Evolutionary conservation across 1,139 yeast species (phyloP), one percentile per base, ranked within the genome.

Genomic region (Sugiyamaella novakii): DNA sequence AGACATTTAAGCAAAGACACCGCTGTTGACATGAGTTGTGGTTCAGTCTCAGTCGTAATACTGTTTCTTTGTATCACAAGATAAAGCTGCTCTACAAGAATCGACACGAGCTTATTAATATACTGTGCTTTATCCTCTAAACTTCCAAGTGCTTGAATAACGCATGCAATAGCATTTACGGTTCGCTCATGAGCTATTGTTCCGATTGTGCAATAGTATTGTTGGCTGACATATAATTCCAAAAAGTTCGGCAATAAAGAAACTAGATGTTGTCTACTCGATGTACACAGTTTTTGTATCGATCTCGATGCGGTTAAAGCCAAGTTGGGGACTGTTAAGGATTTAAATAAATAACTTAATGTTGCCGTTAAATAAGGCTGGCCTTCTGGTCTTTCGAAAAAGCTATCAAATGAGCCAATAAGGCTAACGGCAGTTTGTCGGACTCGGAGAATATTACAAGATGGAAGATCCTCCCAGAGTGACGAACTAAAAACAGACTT

Each of bases 1-100:
- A 87, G 65, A 61, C 89, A 85, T 7, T 78, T 69, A 25, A 86
- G 67, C 40, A 87, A 65, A 29, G 88, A 81, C 3, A 73, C 53
- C 8, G 54, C 40, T 19, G 47, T 27, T 15, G 49, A 53, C 18
- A 53, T 42, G 1, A 37, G 40, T 15, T 56, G 49, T 51, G 21
- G 53, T 11, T 49, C 54, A 1, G 48, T 33, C 6, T 36, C 28
- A 10, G 25, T 22, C 8, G 22, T 29, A n/a, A 18, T 14, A 2
- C 50, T 22, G 11, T 52, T 51, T n/a, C 29, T 35, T 10, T 42
- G 54, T 17, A n/a, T 19, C n/a, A 35, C 47, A 6, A 31, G 21
- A 11, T 43, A 36, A 6, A 49, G 37, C 25, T 59, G 64, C 5
- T 48, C 54, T 14, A 60, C 49, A 2, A 65, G 43, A n/a, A 54